These are phyloP conservation scores for Lactarius evosmus DNA, from an alignment of 768 basidiomycete species.

Conservation along the genomic window DNA sequence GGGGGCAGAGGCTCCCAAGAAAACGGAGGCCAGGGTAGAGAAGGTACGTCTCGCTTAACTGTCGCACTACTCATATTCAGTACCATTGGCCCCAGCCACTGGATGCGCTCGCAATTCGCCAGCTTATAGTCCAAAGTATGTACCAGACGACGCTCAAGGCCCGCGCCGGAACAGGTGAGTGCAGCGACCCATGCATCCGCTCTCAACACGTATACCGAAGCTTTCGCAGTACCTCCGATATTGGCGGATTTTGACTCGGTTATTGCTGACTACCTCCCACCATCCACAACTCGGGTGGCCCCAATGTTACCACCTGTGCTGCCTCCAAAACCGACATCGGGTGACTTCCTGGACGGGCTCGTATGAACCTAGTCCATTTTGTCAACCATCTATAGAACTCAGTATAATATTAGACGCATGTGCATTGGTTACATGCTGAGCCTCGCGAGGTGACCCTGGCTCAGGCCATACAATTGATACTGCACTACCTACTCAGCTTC, in stretches of 20 bases:
- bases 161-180: slow-evolving; percentile 43
- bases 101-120: slow-evolving; percentile 62
- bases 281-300: slow-evolving; percentile 28
- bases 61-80: background rate
- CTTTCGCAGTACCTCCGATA: slow-evolving; percentile 40
- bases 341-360: slow-evolving; percentile 27
- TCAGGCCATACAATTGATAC: background rate
- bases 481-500: slow-evolving; percentile 13
- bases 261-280: slow-evolving; percentile 67
- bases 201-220: background rate
- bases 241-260: slow-evolving; percentile 65
- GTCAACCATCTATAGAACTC: slow-evolving; percentile 12
- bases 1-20: slow-evolving; percentile 30
- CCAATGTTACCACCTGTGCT: slow-evolving; percentile 23
- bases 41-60: slow-evolving; percentile 22
- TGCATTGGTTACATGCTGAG: background rate
- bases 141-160: slow-evolving; percentile 53
- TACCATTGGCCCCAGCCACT: slow-evolving; percentile 40
- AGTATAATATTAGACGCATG: slow-evolving; percentile 23
- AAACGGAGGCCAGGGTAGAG: slow-evolving; percentile 40
- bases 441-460: background rate
- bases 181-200: slow-evolving; percentile 4
- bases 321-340: slow-evolving; percentile 25
- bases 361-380: slow-evolving; percentile 11
- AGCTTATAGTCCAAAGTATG: slow-evolving; percentile 61